Conservation (phyloP, 176 grass and related monocot genomes). For the Coix lacrymajobi region DNA sequence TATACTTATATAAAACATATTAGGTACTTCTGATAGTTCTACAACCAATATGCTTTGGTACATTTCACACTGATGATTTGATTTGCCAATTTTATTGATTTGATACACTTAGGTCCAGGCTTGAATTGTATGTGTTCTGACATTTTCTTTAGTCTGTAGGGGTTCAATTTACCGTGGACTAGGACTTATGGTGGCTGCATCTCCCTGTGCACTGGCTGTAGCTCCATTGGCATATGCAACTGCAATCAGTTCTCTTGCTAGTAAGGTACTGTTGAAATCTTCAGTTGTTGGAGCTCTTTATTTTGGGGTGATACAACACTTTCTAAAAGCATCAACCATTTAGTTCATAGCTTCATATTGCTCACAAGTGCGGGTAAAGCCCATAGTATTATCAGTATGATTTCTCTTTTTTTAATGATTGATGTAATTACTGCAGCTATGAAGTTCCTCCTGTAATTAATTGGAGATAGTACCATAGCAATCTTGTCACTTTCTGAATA, state of each 20-base stretch:
- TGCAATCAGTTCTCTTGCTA: slow-evolving; percentile 95
- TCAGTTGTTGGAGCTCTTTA: neutral
- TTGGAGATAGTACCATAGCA: neutral
- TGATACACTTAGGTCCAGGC: neutral
- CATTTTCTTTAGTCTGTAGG: slow-evolving; percentile 78
- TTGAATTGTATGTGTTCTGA: slow-evolving; percentile 27
- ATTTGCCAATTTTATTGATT: slow-evolving; percentile 11
- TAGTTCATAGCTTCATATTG: neutral
- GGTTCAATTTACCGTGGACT: slow-evolving; percentile 95
- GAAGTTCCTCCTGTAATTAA: neutral
- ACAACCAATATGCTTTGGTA: neutral
- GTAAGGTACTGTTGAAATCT: slow-evolving; percentile 62
- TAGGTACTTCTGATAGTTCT: neutral
- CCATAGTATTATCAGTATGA: neutral
- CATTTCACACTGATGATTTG: neutral
- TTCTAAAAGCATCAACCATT: neutral
- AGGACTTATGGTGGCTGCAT: slow-evolving; percentile 98
- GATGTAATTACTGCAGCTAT: neutral
- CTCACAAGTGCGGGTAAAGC: neutral
- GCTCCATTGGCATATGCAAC: slow-evolving; percentile 97
- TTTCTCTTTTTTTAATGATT: neutral
- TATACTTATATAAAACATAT: neutral
- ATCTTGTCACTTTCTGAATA: neutral
- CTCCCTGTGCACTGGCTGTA: slow-evolving; percentile 93
- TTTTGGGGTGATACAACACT: neutral